These are phyloP conservation scores for Coniferiporia sulphurascens DNA, from an alignment of 1,284 basidiomycete genomes.

Conservation along the genomic window DNA sequence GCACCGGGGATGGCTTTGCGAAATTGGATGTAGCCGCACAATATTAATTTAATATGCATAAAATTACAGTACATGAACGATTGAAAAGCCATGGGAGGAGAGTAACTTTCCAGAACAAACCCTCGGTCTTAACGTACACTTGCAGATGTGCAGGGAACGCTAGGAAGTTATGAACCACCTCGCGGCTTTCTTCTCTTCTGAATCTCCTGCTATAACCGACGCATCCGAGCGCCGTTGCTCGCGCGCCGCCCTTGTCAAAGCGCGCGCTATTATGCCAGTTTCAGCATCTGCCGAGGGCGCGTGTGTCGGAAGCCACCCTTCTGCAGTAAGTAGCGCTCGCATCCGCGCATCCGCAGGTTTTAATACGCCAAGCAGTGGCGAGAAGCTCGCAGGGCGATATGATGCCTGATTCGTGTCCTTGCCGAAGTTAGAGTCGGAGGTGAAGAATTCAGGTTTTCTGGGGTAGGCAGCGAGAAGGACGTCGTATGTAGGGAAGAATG, in stretches of 20 bases:
- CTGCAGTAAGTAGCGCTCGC: not conserved
- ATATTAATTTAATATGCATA: no score
- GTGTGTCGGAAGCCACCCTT: not conserved
- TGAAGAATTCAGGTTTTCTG: not conserved
- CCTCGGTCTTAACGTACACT: no score
- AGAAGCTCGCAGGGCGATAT: not conserved
- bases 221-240: no score
- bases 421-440: not conserved
- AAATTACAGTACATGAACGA: no score
- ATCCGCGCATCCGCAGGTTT: not conserved
- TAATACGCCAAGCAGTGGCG: not conserved
- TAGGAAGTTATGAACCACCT: no score
- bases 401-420: not conserved
- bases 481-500: not conserved
- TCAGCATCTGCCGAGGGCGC: not conserved
- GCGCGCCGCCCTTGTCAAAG: not conserved
- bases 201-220: no score
- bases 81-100: no score
- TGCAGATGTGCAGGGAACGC: no score
- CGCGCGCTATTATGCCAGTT: not conserved
- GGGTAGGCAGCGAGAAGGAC: not conserved
- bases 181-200: no score
- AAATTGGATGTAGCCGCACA: no score
- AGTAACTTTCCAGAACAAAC: no score
- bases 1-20: no score